Conservation (phyloP, 2,329 filamentous ascomycete genomes). For the Fusarium nurragi region DNA sequence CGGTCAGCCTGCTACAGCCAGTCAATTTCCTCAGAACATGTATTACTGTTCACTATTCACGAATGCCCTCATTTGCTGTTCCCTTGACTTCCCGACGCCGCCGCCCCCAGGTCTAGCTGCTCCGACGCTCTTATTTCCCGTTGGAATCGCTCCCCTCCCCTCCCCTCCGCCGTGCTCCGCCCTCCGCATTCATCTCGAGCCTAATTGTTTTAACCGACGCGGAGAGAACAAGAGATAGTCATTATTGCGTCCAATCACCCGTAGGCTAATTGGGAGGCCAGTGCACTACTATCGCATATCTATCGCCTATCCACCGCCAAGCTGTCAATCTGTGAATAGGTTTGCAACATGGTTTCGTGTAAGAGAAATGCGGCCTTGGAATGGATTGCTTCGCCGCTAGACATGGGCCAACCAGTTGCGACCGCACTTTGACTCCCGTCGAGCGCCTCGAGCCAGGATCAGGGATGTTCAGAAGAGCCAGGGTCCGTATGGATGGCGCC, state of each 20-base stretch:
- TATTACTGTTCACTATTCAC: background rate
- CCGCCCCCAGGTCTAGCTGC: background rate
- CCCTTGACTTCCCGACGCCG: background rate
- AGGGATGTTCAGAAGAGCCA: slow-evolving; percentile 9
- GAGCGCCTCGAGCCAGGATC: slow-evolving; percentile 25
- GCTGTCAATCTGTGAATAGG: slow-evolving; percentile 40
- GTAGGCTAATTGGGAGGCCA: slow-evolving; percentile 23
- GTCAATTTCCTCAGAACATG: slow-evolving; percentile 15
- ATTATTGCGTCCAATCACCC: slow-evolving; percentile 37
- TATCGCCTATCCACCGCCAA: slow-evolving; percentile 39
- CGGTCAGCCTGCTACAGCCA: slow-evolving; percentile 6
- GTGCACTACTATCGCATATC: slow-evolving; percentile 31
- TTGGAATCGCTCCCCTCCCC: slow-evolving; percentile 20
- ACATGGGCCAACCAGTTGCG: slow-evolving; percentile 40
- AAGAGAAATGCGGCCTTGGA: slow-evolving; percentile 48
- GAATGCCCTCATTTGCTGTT: slow-evolving; percentile 32
- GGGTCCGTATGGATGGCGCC: slow-evolving; percentile 31
- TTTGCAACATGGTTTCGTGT: slow-evolving; percentile 51
- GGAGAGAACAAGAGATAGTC: slow-evolving; percentile 7
- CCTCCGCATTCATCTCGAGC: slow-evolving; percentile 34
- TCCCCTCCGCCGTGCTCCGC: slow-evolving; percentile 29
- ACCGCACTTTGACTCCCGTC: slow-evolving; percentile 31
- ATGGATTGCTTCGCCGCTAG: slow-evolving; percentile 34
- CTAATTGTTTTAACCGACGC: slow-evolving; percentile 40
- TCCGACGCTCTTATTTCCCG: slow-evolving; percentile 22